A percentile compares a stretch with the other conserved stretches of the same genome.
phyloP scores from a whole-genome alignment of 2,329 filamentous ascomycete genomes.

The Neospermospora avenae region DNA sequence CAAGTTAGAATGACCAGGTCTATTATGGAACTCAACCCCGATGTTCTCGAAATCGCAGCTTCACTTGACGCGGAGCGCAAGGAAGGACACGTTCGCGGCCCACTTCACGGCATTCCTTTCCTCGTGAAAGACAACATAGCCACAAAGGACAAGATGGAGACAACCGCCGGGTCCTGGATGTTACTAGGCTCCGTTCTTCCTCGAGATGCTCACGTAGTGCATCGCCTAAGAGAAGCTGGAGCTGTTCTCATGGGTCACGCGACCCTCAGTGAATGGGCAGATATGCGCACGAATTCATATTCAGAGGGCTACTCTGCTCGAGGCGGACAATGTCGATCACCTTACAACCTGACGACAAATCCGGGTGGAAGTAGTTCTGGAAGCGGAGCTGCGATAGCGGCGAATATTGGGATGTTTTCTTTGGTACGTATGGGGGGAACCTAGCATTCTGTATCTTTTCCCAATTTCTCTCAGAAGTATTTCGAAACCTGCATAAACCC shows the following conservation, averaged over 20 bases:
- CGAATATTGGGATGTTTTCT: slow-evolving; percentile 60
- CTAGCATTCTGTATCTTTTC: no score
- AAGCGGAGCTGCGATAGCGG: slow-evolving; percentile 60
- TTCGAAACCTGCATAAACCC: no score
- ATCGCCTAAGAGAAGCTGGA: slow-evolving; percentile 54
- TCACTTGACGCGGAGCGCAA: slow-evolving; percentile 58
- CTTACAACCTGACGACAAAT: slow-evolving; percentile 67
- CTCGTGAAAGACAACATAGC: slow-evolving; percentile 72
- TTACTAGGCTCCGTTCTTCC: slow-evolving; percentile 64
- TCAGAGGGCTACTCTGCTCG: slow-evolving; percentile 64
- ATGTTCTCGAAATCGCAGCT: slow-evolving; percentile 59
- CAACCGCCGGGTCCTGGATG: slow-evolving; percentile 67
- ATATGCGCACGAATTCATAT: slow-evolving; percentile 65
- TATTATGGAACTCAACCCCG: slow-evolving; percentile 66
- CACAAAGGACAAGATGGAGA: slow-evolving; percentile 67
- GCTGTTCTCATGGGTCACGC: slow-evolving; percentile 70
- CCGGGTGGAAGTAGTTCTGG: slow-evolving; percentile 69
- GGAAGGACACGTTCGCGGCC: slow-evolving; percentile 54
- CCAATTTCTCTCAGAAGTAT: no score
- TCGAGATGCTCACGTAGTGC: slow-evolving; percentile 64
- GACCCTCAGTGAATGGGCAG: slow-evolving; percentile 70
- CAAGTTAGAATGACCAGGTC: slow-evolving; percentile 39
- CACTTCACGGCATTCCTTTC: slow-evolving; percentile 73
- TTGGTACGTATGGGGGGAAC: no score
- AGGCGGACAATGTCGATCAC: slow-evolving; percentile 60